Percentiles rank a stretch among this genome's conserved stretches.
These are phyloP conservation scores for Cronartium quercuum DNA, from an alignment of 1,284 basidiomycete genomes.

Conservation along the genomic window DNA sequence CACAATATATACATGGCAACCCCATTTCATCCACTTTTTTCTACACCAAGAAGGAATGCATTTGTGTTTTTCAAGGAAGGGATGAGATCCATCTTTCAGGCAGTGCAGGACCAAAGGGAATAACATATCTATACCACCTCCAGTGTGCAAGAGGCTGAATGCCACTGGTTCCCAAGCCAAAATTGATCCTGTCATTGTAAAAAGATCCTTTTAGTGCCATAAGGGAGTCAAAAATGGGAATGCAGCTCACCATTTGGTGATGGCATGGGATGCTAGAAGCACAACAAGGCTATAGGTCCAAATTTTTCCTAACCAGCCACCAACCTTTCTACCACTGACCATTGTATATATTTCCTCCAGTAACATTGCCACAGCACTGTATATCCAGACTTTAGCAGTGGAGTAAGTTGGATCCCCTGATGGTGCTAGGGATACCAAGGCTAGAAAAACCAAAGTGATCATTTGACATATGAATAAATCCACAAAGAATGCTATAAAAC, in stretches of 20 bases:
- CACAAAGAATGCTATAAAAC: background rate
- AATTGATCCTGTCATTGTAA: background rate
- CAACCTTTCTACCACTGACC: background rate
- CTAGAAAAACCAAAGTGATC: background rate
- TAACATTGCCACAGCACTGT: background rate
- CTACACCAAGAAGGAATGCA: too few relatives aligned
- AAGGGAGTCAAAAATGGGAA: background rate
- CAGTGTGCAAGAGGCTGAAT: constrained; percentile 10
- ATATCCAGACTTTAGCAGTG: background rate
- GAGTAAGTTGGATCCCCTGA: background rate
- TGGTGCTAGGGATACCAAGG: background rate
- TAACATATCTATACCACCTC: constrained; percentile 32
- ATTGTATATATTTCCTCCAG: background rate
- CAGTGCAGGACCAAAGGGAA: constrained; percentile 13
- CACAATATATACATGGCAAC: too few relatives aligned
- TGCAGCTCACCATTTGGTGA: constrained; percentile 17
- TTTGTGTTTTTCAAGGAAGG: too few relatives aligned
- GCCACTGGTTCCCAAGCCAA: constrained; percentile 20
- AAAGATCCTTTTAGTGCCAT: background rate
- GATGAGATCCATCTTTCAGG: constrained; percentile 28
- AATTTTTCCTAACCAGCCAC: constrained; percentile 1
- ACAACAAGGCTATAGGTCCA: constrained; percentile 13
- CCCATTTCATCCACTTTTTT: too few relatives aligned
- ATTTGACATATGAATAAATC: background rate
- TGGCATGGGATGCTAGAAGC: background rate